Evolutionary conservation across 2,329 filamentous ascomycete genomes (phyloP).

Genomic region (Clarireedia paspali): DNA sequence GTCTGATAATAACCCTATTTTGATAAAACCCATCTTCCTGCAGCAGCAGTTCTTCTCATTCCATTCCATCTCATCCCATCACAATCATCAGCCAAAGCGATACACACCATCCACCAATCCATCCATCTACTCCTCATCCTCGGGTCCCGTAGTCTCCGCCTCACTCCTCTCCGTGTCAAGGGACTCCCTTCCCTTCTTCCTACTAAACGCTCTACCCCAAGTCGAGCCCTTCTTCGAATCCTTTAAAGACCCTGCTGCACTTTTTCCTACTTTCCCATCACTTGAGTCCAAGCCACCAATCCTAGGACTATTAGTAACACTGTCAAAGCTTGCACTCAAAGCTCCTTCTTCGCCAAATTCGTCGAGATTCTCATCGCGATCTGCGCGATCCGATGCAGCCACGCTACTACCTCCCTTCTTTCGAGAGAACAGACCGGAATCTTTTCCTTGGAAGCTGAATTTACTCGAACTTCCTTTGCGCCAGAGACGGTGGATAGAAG

Average conservation of each 20-base stretch:
- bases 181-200: slow-evolving; percentile 25
- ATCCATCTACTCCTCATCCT: slow-evolving; percentile 18
- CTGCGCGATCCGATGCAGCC: slow-evolving; percentile 46
- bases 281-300: slow-evolving; percentile 42
- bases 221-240: slow-evolving; percentile 25
- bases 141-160: slow-evolving; percentile 21
- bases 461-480: slow-evolving; percentile 60
- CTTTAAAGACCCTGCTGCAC: slow-evolving; percentile 14
- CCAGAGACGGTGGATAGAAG: slow-evolving; percentile 49
- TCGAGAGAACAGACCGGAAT: slow-evolving; percentile 39
- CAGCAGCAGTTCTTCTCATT: neutral
- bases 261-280: slow-evolving; percentile 33
- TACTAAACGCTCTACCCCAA: slow-evolving; percentile 25
- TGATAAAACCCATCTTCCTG: neutral
- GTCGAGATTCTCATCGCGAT: slow-evolving; percentile 48
- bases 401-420: slow-evolving; percentile 51
- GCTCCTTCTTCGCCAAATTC: slow-evolving; percentile 44
- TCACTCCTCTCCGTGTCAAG: slow-evolving; percentile 27
- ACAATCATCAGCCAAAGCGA: neutral
- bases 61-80: neutral
- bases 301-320: slow-evolving; percentile 47
- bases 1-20: neutral
- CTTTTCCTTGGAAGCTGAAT: slow-evolving; percentile 50
- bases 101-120: neutral
- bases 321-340: slow-evolving; percentile 47